Evolutionary conservation across 805 yeast species (phyloP).

Genomic region (Wickerhamomyces xylosicus): DNA sequence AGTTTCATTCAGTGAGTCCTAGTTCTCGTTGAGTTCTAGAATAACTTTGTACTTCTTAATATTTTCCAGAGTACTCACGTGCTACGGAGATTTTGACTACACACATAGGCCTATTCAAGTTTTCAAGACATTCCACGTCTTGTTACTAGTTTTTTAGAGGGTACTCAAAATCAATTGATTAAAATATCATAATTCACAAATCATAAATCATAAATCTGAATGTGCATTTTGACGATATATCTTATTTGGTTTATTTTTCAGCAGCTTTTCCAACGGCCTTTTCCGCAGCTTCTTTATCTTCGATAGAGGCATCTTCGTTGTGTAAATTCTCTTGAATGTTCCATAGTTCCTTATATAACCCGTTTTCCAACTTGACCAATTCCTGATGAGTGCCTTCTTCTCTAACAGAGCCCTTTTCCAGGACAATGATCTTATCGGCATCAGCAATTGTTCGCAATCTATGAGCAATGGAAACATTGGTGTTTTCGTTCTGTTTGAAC

Average conservation of each 20-base stretch:
- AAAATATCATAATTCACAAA: no score
- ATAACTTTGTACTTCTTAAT: no score
- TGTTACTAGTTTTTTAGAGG: no score
- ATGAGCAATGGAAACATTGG: constrained; percentile 90
- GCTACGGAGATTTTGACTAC: no score
- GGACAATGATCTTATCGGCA: constrained; percentile 84
- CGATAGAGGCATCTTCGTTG: constrained; percentile 28
- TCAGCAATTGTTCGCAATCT: constrained; percentile 89
- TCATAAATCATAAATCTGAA: neutral
- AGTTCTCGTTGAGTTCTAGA: no score
- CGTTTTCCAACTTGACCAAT: constrained; percentile 40
- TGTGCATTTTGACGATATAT: no score
- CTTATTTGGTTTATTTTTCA: no score
- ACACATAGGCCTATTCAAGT: no score
- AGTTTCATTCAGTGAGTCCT: no score
- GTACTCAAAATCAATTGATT: no score
- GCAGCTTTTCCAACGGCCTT: constrained; percentile 3
- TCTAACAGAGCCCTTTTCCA: constrained; percentile 65
- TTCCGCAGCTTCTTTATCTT: constrained; percentile 11
- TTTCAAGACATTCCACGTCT: no score
- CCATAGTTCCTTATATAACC: constrained; percentile 81
- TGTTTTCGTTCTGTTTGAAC: constrained; percentile 46
- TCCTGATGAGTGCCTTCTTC: constrained; percentile 82
- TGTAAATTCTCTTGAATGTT: constrained; percentile 79
- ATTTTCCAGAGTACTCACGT: no score